Evolutionary conservation across 2,329 filamentous ascomycete genomes (phyloP).

Genomic region (Fusarium sulawesiense): DNA sequence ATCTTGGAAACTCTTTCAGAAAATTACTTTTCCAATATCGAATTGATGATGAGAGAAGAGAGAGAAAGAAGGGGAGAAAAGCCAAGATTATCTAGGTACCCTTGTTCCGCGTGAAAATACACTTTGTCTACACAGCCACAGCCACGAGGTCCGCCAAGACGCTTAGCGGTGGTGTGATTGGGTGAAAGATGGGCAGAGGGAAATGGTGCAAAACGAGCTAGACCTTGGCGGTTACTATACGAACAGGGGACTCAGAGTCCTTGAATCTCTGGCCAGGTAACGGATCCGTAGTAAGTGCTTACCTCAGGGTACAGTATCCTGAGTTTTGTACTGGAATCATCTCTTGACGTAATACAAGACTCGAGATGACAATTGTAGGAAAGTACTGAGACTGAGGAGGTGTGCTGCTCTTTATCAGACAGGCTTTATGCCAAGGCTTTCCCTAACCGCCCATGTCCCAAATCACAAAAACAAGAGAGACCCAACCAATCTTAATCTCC

Average conservation of each 20-base stretch:
- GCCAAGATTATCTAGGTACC: constrained; percentile 25
- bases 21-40: not conserved
- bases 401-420: not conserved
- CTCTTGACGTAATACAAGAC: not conserved
- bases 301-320: not conserved
- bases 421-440: constrained; percentile 3
- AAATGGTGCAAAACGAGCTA: not conserved
- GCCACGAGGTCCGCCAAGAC: constrained; percentile 28
- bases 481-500: constrained; percentile 2
- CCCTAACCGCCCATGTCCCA: constrained; percentile 1
- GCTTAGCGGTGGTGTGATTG: constrained; percentile 13
- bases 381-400: not conserved
- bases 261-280: not conserved
- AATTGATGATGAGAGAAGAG: not conserved
- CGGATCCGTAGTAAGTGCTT: not conserved
- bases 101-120: constrained; percentile 20
- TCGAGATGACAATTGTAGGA: not conserved
- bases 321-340: not conserved
- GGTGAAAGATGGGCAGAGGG: not conserved
- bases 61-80: constrained; percentile 3
- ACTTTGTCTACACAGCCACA: constrained; percentile 32
- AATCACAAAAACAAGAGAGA: constrained; percentile 7
- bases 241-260: not conserved
- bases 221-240: constrained; percentile 3
- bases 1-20: constrained; percentile 4